phyloP scores from a whole-genome alignment of 192 early-diverging fungal species.

The Gonapodya prolifera region DNA sequence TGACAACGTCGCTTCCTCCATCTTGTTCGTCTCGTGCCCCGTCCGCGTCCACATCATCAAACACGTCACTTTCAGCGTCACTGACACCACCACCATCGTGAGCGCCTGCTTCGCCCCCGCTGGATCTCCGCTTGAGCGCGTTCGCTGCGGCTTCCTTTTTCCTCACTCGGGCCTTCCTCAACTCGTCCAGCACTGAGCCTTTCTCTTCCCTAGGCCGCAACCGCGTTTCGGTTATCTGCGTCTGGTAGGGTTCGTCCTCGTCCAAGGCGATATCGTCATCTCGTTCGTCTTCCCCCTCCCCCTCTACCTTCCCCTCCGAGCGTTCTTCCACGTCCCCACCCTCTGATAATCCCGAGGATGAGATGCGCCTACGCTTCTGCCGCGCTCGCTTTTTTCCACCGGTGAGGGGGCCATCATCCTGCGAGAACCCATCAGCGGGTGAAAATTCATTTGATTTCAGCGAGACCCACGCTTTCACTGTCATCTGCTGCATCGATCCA shows the following conservation, averaged over 20 bases:
- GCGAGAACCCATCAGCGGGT: too few species aligned
- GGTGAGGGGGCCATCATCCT: too few species aligned
- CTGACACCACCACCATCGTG: background rate
- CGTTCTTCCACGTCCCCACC: too few species aligned
- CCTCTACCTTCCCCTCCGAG: too few species aligned
- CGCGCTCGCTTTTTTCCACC: too few species aligned
- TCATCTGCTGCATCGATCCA: too few species aligned
- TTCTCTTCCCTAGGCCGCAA: background rate
- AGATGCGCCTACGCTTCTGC: too few species aligned
- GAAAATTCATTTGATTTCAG: too few species aligned
- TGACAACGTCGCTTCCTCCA: background rate
- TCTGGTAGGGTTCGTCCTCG: background rate
- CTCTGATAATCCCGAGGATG: too few species aligned
- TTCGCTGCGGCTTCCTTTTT: background rate
- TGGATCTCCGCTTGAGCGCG: too few species aligned
- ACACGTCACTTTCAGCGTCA: background rate
- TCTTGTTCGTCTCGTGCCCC: too few species aligned
- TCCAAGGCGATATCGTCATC: background rate
- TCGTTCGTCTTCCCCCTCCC: background rate
- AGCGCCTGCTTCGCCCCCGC: background rate
- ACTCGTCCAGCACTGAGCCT: background rate
- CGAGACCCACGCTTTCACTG: too few species aligned
- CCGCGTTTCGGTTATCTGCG: background rate
- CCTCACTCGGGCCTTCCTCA: background rate
- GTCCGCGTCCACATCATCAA: background rate